Evolutionary conservation across 768 basidiomycete genomes (phyloP), one percentile per base, ranked within the genome.

Genomic region (Russula emetica): DNA sequence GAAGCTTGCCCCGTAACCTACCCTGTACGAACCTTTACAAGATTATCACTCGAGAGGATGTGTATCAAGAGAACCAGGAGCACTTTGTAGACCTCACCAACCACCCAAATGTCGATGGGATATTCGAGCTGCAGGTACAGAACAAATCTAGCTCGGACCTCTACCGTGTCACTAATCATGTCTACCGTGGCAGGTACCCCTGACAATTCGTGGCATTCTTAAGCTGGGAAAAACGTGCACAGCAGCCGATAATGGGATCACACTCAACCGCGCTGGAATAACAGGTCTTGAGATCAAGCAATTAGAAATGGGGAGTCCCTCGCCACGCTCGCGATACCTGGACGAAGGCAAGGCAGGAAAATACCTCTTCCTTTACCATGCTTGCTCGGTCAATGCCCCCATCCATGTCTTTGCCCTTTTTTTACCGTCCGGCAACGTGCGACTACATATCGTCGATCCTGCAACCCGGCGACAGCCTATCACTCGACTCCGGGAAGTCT

Each of bases 21-120:
- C 83, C 87, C 0, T 87, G 87, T 67, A 79, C 79, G 58, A 86
- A 97, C 73, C 79, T 99, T 1, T 96, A 91, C 78, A 88, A 86
- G 69, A 78, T 98, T 30, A 77, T 82, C 13, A 92, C 94, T 26
- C 82, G 87, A 36, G 97, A 98, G 72, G 87, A 89, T 6, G 76
- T 87, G 18, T 99, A 90, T 74, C 79, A 88, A 34, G 85, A 90
- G 34, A 90, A 88, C 34, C 88, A 92, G 69, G 88, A 92, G 61
- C 92, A 97, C 72, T 98, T 98, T 71, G 87, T 93, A 20, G 88
- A 94, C 72, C 79, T 98, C 55, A 92, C 85, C 63, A 97, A 97
- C 71, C 91, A 95, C 70, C 92, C 95, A 0, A 93, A 91, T 71
- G 92, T 98, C 10, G 94, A 98, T 69, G 94, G 93, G 1, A 90